phyloP scores from a whole-genome alignment of 257 asterid species.

The Agastache rugosa region DNA sequence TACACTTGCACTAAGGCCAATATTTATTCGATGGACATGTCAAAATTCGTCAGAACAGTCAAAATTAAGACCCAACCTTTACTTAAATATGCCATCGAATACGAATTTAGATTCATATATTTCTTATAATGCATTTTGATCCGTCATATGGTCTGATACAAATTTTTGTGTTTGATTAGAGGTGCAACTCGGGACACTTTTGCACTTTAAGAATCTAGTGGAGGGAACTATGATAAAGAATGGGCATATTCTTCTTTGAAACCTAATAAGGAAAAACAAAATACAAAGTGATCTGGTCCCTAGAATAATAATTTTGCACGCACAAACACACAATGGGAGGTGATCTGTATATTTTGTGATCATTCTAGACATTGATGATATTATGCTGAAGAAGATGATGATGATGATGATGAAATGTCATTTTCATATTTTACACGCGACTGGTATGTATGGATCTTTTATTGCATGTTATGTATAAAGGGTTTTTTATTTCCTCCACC shows the following conservation, averaged over 20 bases:
- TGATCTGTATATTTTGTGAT: conserved; percentile 17
- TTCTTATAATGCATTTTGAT: not conserved
- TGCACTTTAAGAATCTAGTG: conserved; percentile 46
- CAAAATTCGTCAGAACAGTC: too few species aligned
- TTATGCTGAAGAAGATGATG: conserved; percentile 39
- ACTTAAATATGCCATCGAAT: not conserved
- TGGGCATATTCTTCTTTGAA: not conserved
- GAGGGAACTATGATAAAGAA: conserved; percentile 35
- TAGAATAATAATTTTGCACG: conserved; percentile 14
- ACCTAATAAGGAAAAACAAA: not conserved
- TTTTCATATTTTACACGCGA: conserved; percentile 51
- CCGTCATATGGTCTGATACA: not conserved
- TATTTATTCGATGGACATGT: too few species aligned
- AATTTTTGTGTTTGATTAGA: not conserved
- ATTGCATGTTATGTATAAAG: conserved; percentile 48
- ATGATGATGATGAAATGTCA: conserved; percentile 50
- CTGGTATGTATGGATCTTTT: conserved; percentile 49
- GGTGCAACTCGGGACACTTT: conserved; percentile 39
- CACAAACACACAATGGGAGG: conserved; percentile 29
- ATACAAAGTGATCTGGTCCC: conserved; percentile 27
- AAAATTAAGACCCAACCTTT: too few species aligned
- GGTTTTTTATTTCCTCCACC: conserved; percentile 15
- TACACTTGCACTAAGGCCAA: too few species aligned
- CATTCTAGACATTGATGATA: conserved; percentile 19
- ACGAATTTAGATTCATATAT: too few species aligned